Percentiles rank a stretch among this genome's conserved stretches.
These are phyloP conservation scores for Phalaenopsis aphrodite DNA, from an alignment of 106 monocot species.

Conservation along the genomic window DNA sequence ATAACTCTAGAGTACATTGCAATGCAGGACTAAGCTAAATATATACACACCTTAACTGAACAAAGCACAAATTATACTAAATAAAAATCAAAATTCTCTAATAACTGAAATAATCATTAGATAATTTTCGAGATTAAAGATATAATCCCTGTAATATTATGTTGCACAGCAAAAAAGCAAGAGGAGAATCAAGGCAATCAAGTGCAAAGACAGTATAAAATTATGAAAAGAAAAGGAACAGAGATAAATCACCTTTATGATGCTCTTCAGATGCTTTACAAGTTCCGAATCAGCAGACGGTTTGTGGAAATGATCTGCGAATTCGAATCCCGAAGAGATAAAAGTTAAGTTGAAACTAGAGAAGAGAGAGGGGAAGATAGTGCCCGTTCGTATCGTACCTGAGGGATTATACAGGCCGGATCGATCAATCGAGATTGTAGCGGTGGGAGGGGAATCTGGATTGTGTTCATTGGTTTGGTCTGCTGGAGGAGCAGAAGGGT, in stretches of 20 bases:
- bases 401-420: constrained; percentile 71
- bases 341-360: background rate
- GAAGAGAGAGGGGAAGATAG: background rate
- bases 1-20: background rate
- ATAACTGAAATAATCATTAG: background rate
- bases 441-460: constrained; percentile 9
- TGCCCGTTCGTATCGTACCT: constrained; percentile 23
- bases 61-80: too few species aligned
- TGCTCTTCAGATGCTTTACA: constrained; percentile 83
- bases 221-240: background rate
- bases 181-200: background rate
- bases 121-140: background rate
- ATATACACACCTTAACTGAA: background rate
- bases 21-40: background rate
- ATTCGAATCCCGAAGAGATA: background rate
- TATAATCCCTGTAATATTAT: background rate
- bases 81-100: too few species aligned
- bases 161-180: background rate
- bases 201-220: background rate
- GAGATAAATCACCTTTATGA: constrained; percentile 52
- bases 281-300: constrained; percentile 64
- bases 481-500: constrained; percentile 16
- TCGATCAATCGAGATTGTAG: constrained; percentile 62
- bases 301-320: constrained; percentile 60
- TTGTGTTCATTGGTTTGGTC: constrained; percentile 12